Evolutionary conservation across 805 yeast genomes (phyloP).

Genomic region (Zygotorulaspora sp.): DNA sequence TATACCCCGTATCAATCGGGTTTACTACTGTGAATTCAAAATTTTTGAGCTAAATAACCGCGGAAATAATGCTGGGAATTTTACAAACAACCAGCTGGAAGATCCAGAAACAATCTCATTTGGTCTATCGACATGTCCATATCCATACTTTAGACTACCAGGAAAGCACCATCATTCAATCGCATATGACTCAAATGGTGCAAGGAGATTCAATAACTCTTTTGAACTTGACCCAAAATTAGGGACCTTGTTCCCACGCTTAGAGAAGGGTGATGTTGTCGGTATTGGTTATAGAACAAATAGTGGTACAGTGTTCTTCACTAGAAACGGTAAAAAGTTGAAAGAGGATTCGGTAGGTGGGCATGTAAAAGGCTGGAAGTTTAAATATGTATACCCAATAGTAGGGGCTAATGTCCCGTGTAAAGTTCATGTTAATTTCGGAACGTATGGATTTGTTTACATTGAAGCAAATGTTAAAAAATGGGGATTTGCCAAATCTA

Average conservation of each 20-base stretch:
- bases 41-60: constrained; percentile 61
- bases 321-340: constrained; percentile 88
- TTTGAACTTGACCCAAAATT: constrained; percentile 46
- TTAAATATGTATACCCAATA: constrained; percentile 75
- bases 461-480: constrained; percentile 91
- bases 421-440: constrained; percentile 80
- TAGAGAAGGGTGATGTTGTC: constrained; percentile 81
- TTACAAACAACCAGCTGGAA: constrained; percentile 10
- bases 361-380: constrained; percentile 65
- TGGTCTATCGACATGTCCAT: constrained; percentile 82
- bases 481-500: constrained; percentile 92
- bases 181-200: constrained; percentile 84
- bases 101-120: constrained; percentile 56
- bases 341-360: constrained; percentile 79
- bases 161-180: constrained; percentile 84
- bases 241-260: constrained; percentile 50
- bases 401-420: constrained; percentile 83
- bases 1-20: constrained; percentile 74
- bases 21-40: constrained; percentile 85
- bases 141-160: constrained; percentile 89
- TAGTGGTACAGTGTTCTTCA: constrained; percentile 84
- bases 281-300: constrained; percentile 86
- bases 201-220: constrained; percentile 75
- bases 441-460: constrained; percentile 83
- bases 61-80: constrained; percentile 27